phyloP scores from a whole-genome alignment of 208 protist genomes.

The Wallacemonas sp. region DNA sequence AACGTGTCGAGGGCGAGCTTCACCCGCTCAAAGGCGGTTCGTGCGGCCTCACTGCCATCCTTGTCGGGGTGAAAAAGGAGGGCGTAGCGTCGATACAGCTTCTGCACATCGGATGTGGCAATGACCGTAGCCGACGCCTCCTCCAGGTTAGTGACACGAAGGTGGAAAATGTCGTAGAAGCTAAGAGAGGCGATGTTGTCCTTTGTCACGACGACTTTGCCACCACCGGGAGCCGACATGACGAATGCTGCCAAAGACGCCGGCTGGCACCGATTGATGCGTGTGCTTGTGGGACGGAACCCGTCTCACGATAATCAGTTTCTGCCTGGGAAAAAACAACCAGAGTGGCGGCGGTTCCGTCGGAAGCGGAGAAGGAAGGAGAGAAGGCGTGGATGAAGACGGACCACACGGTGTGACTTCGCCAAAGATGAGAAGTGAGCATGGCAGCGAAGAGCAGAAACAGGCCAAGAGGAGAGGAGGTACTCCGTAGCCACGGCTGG shows the following conservation, averaged over 20 bases:
- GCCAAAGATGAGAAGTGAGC: no score
- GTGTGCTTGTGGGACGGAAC: no score
- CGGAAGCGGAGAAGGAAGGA: neutral
- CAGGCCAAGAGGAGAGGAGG: no score
- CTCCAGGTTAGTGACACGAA: slow-evolving; percentile 8
- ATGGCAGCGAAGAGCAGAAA: no score
- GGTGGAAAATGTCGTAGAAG: slow-evolving; percentile 68
- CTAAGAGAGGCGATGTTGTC: slow-evolving; percentile 46
- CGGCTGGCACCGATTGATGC: no score
- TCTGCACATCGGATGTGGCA: slow-evolving; percentile 15
- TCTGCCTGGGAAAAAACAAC: no score
- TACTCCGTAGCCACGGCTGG: no score
- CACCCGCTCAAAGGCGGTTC: slow-evolving; percentile 61
- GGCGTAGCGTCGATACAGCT: slow-evolving; percentile 63
- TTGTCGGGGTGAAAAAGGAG: slow-evolving; percentile 88
- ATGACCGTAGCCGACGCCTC: slow-evolving; percentile 8
- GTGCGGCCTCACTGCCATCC: slow-evolving; percentile 59
- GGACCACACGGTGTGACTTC: no score
- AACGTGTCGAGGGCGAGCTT: slow-evolving; percentile 64
- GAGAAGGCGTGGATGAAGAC: neutral
- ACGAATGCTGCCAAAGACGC: neutral
- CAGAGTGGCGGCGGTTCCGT: neutral
- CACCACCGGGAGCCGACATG: neutral
- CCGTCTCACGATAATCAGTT: no score
- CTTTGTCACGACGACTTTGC: slow-evolving; percentile 28